These are phyloP conservation scores for Penicillium sp. DNA, from an alignment of 2,329 filamentous ascomycete species.

Conservation along the genomic window DNA sequence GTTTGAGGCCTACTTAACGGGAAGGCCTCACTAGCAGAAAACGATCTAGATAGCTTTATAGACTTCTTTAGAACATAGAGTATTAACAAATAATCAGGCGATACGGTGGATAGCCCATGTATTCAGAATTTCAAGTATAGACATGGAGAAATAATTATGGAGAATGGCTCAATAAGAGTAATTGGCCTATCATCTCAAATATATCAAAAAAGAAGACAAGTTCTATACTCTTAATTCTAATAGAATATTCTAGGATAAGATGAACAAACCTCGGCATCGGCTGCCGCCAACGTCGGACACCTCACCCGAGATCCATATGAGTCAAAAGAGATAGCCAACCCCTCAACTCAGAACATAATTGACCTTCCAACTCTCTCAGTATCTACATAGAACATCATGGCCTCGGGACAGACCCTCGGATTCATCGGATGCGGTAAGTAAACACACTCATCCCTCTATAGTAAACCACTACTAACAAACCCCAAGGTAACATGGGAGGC, in stretches of 20 bases:
- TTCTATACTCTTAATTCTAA: background rate
- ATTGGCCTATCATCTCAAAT: background rate
- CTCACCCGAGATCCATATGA: slow-evolving; percentile 1
- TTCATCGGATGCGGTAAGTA: slow-evolving; percentile 25
- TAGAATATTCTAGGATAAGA: background rate
- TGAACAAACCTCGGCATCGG: background rate
- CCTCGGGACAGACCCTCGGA: slow-evolving; percentile 14
- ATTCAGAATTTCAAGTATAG: too few relatives aligned
- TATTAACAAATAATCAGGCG: too few relatives aligned
- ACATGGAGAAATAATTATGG: background rate
- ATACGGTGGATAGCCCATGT: background rate
- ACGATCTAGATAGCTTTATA: too few relatives aligned
- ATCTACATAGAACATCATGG: slow-evolving; percentile 6
- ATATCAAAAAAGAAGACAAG: too few relatives aligned
- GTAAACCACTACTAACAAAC: slow-evolving; percentile 5
- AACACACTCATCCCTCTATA: background rate
- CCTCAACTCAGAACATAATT: background rate
- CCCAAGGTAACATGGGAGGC: slow-evolving; percentile 38
- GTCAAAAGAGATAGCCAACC: background rate
- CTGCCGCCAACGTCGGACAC: background rate
- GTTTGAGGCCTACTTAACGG: too few relatives aligned
- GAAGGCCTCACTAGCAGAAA: too few relatives aligned
- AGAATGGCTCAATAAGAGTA: background rate
- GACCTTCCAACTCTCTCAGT: background rate
- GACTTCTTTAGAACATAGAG: too few relatives aligned